Conservation (phyloP, 2,329 filamentous ascomycete genomes). For the Diaporthe destruens region DNA sequence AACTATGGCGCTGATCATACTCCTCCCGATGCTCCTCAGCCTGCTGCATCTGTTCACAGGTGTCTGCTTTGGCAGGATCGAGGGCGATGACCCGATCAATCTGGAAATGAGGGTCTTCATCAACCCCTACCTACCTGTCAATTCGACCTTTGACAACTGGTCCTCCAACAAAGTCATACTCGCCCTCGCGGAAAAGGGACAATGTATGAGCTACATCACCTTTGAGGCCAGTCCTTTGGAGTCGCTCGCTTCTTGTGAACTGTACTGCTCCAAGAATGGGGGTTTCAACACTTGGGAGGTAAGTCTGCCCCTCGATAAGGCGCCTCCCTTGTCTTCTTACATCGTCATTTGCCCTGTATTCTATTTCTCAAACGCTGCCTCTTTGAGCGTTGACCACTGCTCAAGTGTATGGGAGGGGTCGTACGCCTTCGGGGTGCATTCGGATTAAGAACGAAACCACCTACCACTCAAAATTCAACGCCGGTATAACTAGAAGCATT, state of each 20-base stretch:
- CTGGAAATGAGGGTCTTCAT: neutral
- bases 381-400: too few species aligned
- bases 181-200: neutral
- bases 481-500: neutral
- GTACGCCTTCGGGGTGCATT: too few species aligned
- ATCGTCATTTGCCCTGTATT: too few species aligned
- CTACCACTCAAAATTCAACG: too few species aligned
- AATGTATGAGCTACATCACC: slow-evolving; percentile 13
- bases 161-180: neutral
- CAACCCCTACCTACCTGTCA: neutral
- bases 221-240: neutral
- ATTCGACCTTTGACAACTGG: neutral
- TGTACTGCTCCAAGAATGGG: neutral
- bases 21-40: neutral
- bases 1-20: neutral
- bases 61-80: neutral
- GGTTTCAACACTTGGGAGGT: slow-evolving; percentile 7
- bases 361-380: too few species aligned
- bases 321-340: too few species aligned
- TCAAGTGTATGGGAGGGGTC: too few species aligned
- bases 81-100: neutral
- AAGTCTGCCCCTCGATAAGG: neutral
- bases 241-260: slow-evolving; percentile 20
- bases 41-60: neutral
- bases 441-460: too few species aligned